Percentiles rank a stretch among this genome's conserved stretches.
Conservation (phyloP, 108 stramenopile genomes). For the Cyclotella kingstonii region DNA sequence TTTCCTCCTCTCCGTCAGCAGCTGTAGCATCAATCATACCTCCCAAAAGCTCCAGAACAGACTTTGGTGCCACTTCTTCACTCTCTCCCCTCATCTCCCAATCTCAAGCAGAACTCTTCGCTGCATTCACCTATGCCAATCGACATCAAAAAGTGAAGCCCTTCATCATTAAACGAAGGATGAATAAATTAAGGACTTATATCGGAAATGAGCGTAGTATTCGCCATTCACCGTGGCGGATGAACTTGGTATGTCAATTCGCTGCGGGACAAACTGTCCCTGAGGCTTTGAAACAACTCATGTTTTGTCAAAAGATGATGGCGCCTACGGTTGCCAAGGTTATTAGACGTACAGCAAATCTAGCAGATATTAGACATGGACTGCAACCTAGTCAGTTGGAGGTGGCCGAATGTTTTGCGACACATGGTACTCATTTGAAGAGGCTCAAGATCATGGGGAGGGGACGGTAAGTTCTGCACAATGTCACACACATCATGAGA, state of each 20-base stretch:
- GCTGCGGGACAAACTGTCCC: conserved; percentile 68
- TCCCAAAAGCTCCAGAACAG: neutral
- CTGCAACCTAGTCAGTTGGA: conserved; percentile 75
- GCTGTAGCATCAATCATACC: neutral
- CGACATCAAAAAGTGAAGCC: conserved; percentile 65
- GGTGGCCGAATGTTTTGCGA: conserved; percentile 84
- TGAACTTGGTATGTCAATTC: conserved; percentile 76
- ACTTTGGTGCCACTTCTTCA: conserved; percentile 25
- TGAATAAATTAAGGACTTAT: conserved; percentile 55
- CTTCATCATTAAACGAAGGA: conserved; percentile 59
- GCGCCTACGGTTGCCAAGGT: conserved; percentile 71
- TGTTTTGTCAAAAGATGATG: conserved; percentile 64
- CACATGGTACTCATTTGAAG: conserved; percentile 67
- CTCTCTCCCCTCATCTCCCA: conserved; percentile 24
- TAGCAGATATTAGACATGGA: conserved; percentile 70
- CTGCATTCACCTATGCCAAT: conserved; percentile 30
- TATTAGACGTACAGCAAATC: conserved; percentile 65
- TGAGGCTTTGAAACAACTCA: conserved; percentile 77
- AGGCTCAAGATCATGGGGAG: conserved; percentile 77
- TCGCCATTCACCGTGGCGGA: conserved; percentile 77
- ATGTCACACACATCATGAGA: too few species aligned
- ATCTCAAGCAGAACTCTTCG: conserved; percentile 27
- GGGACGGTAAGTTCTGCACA: conserved; percentile 56
- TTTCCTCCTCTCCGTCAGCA: neutral
- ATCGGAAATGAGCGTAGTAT: conserved; percentile 59